Percentiles rank a stretch among this genome's conserved stretches.
Evolutionary conservation across 306 rosid genomes (phyloP).

Genomic region (Cicer arietinum): DNA sequence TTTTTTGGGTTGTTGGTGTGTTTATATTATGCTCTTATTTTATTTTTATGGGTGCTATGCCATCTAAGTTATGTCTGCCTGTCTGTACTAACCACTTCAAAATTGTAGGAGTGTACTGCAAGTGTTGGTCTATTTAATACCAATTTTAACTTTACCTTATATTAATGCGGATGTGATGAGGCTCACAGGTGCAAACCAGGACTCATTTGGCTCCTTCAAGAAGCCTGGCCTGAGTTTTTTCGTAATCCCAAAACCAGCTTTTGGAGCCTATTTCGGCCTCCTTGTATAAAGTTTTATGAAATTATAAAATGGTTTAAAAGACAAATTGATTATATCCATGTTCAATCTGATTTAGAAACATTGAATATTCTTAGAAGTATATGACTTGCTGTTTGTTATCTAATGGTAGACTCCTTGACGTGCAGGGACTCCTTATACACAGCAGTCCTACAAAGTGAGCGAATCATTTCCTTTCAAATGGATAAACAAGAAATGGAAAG

Average conservation of each 20-base stretch:
- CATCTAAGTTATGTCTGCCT: constrained; percentile 5
- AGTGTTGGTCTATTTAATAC: constrained; percentile 8
- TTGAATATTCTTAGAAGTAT: constrained; percentile 13
- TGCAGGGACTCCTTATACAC: constrained; percentile 87
- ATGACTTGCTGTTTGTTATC: constrained; percentile 31
- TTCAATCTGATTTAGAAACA: constrained; percentile 2
- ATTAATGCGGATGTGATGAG: constrained; percentile 43
- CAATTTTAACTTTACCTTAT: constrained; percentile 11
- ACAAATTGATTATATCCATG: constrained; percentile 18
- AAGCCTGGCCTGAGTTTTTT: constrained; percentile 33
- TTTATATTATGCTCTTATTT: background rate
- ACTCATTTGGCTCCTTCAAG: constrained; percentile 53
- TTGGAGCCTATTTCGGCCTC: constrained; percentile 61
- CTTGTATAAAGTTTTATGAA: constrained; percentile 3
- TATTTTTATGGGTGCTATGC: constrained; percentile 5
- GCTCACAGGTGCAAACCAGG: constrained; percentile 55
- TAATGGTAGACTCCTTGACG: constrained; percentile 25
- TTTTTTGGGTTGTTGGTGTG: constrained; percentile 25
- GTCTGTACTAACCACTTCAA: background rate
- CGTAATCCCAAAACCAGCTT: constrained; percentile 61
- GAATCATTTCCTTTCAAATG: constrained; percentile 93
- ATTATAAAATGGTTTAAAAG: background rate
- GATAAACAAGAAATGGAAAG: constrained; percentile 97
- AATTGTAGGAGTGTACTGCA: constrained; percentile 9
- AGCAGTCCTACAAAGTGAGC: constrained; percentile 92